These are phyloP conservation scores for Talaromyces rugulosus DNA, from an alignment of 2,329 filamentous ascomycete species.

Conservation along the genomic window DNA sequence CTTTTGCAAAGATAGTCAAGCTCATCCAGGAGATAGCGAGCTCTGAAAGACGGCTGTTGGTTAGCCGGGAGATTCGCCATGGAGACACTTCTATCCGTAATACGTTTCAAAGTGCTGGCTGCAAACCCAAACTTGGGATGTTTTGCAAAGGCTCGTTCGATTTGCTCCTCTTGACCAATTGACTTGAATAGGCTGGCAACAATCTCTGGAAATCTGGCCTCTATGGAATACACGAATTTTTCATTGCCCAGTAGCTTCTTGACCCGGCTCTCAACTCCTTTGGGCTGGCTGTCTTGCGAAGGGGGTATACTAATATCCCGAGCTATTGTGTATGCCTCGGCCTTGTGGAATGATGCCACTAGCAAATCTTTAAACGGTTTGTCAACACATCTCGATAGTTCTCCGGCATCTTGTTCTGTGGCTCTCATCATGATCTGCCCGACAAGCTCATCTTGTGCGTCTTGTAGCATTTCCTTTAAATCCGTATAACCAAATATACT, in stretches of 20 bases:
- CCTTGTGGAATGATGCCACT: constrained; percentile 67
- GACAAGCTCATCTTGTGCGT: constrained; percentile 71
- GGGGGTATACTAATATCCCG: constrained; percentile 60
- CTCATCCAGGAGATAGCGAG: constrained; percentile 70
- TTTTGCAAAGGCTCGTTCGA: constrained; percentile 64
- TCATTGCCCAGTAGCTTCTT: constrained; percentile 66
- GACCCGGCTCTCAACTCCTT: constrained; percentile 61
- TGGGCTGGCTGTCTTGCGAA: constrained; percentile 41
- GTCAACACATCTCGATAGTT: constrained; percentile 57
- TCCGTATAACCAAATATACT: constrained; percentile 74
- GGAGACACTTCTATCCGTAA: constrained; percentile 66
- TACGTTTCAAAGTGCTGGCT: constrained; percentile 61
- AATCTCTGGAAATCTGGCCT: constrained; percentile 70
- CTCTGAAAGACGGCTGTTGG: constrained; percentile 82
- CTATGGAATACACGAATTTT: constrained; percentile 59
- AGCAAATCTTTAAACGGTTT: constrained; percentile 57
- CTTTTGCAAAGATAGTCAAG: constrained; percentile 73
- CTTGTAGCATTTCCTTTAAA: constrained; percentile 64
- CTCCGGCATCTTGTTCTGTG: constrained; percentile 59
- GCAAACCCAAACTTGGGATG: constrained; percentile 58
- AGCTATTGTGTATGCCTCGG: constrained; percentile 78
- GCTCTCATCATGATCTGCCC: constrained; percentile 80
- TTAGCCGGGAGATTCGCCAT: constrained; percentile 63
- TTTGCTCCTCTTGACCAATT: constrained; percentile 70
- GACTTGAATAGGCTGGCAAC: constrained; percentile 71